Conservation (phyloP, 73 alveolate genomes). For the Paramecium bursaria region DNA sequence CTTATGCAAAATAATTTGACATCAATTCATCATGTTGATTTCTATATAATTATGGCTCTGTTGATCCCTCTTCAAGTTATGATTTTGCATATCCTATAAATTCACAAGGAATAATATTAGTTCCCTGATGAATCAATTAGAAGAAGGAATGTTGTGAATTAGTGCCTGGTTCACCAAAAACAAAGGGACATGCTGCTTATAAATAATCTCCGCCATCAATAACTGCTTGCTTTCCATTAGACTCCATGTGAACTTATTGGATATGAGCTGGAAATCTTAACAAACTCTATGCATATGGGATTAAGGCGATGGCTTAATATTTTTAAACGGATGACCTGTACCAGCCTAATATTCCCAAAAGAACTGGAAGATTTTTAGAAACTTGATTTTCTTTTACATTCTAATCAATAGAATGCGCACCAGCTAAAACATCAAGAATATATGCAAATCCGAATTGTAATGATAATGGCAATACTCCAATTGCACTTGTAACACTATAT, state of each 20-base stretch:
- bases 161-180: constrained; percentile 63
- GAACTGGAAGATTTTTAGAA: constrained; percentile 51
- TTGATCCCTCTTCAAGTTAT: constrained; percentile 31
- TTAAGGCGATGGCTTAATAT: constrained; percentile 48
- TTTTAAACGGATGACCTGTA: constrained; percentile 59
- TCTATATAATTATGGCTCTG: constrained; percentile 24
- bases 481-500: constrained; percentile 96
- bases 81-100: constrained; percentile 59
- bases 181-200: constrained; percentile 54
- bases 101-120: constrained; percentile 47
- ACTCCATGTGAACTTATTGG: constrained; percentile 51
- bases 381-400: constrained; percentile 57
- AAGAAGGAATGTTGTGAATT: constrained; percentile 55
- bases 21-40: constrained; percentile 61
- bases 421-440: constrained; percentile 44
- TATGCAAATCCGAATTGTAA: constrained; percentile 85
- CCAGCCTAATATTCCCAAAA: constrained; percentile 67
- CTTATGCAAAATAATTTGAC: constrained; percentile 59
- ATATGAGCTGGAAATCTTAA: constrained; percentile 63
- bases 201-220: constrained; percentile 21
- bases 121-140: constrained; percentile 49
- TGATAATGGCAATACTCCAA: constrained; percentile 95
- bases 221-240: constrained; percentile 53
- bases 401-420: constrained; percentile 57
- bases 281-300: constrained; percentile 54